Evolutionary conservation across 1,284 basidiomycete genomes (phyloP).

Genomic region (Hemileia vastatrix): DNA sequence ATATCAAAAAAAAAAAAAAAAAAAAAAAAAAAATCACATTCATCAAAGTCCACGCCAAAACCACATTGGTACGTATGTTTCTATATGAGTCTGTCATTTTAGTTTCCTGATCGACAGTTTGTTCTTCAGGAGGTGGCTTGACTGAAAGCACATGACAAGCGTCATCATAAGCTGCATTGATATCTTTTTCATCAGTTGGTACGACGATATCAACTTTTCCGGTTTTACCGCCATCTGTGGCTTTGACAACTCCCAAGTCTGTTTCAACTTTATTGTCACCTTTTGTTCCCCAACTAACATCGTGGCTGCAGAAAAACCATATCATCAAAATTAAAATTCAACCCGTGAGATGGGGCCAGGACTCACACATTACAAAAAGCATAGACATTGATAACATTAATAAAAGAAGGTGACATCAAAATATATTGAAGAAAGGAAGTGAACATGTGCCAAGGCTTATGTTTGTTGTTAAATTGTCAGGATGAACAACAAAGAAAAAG

Average conservation of each 20-base stretch:
- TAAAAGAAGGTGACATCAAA: conserved; percentile 83
- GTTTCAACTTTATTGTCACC: conserved; percentile 74
- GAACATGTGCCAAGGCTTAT: conserved; percentile 70
- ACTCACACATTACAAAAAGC: conserved; percentile 53
- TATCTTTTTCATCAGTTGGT: conserved; percentile 71
- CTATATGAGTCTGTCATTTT: conserved; percentile 80
- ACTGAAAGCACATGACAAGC: conserved; percentile 63
- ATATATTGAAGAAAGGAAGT: conserved; percentile 91
- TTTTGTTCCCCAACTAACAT: conserved; percentile 82
- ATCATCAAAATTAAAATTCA: background rate
- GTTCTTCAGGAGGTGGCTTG: conserved; percentile 62
- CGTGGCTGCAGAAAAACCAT: conserved; percentile 40
- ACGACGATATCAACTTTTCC: conserved; percentile 71
- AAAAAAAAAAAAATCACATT: conserved; percentile 52
- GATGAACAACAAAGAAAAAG: too few species aligned
- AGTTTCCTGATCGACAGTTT: conserved; percentile 57
- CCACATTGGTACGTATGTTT: conserved; percentile 71
- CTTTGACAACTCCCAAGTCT: conserved; percentile 69
- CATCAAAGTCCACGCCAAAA: conserved; percentile 71
- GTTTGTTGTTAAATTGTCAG: too few species aligned
- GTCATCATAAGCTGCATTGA: conserved; percentile 73
- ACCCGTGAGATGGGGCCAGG: background rate
- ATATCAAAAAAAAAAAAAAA: conserved; percentile 6
- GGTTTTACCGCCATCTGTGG: conserved; percentile 42
- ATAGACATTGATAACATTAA: conserved; percentile 78